Evolutionary conservation across 2,329 filamentous ascomycete genomes (phyloP), one percentile per base, ranked within the genome.

Genomic region (Gremmenia infestans): DNA sequence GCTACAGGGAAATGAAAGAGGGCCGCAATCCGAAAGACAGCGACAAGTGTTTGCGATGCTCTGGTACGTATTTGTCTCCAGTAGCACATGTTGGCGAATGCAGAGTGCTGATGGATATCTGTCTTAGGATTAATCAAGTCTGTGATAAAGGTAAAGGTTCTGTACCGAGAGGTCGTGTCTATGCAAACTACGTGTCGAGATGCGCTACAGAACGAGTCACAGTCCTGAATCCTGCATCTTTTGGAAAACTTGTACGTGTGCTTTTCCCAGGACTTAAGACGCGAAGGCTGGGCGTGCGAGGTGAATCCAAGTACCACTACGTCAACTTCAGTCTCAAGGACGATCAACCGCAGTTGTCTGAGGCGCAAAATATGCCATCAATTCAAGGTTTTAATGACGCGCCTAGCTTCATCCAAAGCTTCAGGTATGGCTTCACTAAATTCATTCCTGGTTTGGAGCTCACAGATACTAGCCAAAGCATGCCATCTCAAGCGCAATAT

Each of bases 301-400:
- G 94, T 61, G 93, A 97, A 74, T 99, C 94, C 14, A 99, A 99
- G 71, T 99, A 99, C 71, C 94, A 99, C 72, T 99, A 99, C 67
- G 83, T 87, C 48, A 85, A 86, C 67, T 87, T 87, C 65, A 76
- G 76, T 12, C 72, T 87, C 50, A 73, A 76, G 43, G 83, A 86
- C 50, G 83, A 86, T 56, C 67, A 70, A 49, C 67, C 68, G 50
- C 64, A 67, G 39, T 52, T 68, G 48, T 60, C 63, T 14, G 64
- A 66, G 49, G 74, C 80, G 28, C 72, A 77, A 14, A 72, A 74
- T 42, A 71, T 72, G 3, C 76, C 76, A 19, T 72, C 76, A n/a
- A 70, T 76, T 4, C 71, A 78, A 22, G 74, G 77, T n/a, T 73
- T 81, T 9, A 69, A 75, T n/a, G 81, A 83, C 53, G 65, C 73